A percentile compares a stretch with the other conserved stretches of the same genome.
Evolutionary conservation across 2,329 filamentous ascomycete species (phyloP).

Genomic region (Tolypocladium ophioglossoides): DNA sequence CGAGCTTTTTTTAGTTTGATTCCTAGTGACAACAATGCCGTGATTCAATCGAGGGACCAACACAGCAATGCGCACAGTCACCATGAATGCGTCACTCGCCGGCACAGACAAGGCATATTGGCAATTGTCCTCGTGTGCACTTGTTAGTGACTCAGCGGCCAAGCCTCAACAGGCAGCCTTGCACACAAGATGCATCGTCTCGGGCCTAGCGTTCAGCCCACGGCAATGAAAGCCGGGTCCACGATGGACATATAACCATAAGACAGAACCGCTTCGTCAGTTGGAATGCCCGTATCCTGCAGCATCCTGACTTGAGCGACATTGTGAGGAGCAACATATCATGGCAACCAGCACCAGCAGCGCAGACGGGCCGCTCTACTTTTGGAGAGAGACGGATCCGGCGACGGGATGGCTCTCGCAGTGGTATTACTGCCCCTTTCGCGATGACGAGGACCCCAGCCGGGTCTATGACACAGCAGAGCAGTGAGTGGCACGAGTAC

Average conservation of each 20-base stretch:
- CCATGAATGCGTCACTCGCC: neutral
- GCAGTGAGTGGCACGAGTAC: slow-evolving; percentile 25
- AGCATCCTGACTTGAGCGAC: too few species aligned
- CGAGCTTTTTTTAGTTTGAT: too few species aligned
- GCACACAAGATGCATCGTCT: neutral
- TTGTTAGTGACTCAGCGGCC: neutral
- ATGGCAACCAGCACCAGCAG: neutral
- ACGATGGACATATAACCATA: neutral
- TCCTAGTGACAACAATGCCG: too few species aligned
- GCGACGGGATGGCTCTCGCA: slow-evolving; percentile 49
- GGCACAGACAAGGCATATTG: neutral
- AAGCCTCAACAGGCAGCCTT: neutral
- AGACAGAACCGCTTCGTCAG: too few species aligned
- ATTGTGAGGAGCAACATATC: too few species aligned
- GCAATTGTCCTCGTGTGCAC: neutral
- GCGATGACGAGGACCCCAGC: slow-evolving; percentile 20
- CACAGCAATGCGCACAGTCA: neutral
- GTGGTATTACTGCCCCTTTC: slow-evolving; percentile 46
- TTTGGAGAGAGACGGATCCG: slow-evolving; percentile 36
- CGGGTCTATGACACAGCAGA: slow-evolving; percentile 39
- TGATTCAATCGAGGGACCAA: too few species aligned
- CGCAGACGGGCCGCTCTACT: slow-evolving; percentile 23
- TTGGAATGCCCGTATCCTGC: too few species aligned
- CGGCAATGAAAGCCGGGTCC: neutral
- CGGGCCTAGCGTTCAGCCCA: neutral